A percentile compares a stretch with the other conserved stretches of the same genome.
phyloP scores from a whole-genome alignment of 1,284 basidiomycete species.

The Rugosomyces carneus region DNA sequence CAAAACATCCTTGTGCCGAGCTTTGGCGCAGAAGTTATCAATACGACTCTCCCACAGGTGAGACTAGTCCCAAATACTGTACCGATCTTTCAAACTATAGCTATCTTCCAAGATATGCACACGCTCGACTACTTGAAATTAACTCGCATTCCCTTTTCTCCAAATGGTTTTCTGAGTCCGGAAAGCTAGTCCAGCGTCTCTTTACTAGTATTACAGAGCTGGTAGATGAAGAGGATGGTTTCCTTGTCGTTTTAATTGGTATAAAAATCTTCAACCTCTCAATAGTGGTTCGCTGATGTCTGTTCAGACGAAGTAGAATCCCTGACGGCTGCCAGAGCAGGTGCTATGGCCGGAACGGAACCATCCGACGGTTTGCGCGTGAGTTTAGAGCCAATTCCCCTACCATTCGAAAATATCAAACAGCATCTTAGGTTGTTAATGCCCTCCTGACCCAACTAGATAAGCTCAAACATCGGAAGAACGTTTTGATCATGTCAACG shows the following conservation, averaged over 20 bases:
- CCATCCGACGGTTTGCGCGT: slow-evolving; percentile 94
- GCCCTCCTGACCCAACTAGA: slow-evolving; percentile 96
- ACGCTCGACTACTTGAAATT: slow-evolving; percentile 90
- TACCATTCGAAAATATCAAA: slow-evolving; percentile 1
- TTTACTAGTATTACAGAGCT: slow-evolving; percentile 88
- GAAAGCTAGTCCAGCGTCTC: slow-evolving; percentile 93
- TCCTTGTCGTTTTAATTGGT: slow-evolving; percentile 95
- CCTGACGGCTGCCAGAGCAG: slow-evolving; percentile 87
- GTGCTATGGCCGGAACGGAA: slow-evolving; percentile 92
- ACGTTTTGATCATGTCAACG: slow-evolving; percentile 94
- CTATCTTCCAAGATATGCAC: slow-evolving; percentile 57
- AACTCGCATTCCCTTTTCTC: slow-evolving; percentile 96
- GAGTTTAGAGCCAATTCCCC: background rate
- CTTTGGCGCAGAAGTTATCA: slow-evolving; percentile 92
- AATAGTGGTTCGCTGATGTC: slow-evolving; percentile 5
- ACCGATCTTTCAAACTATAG: background rate
- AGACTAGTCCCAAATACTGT: slow-evolving; percentile 14
- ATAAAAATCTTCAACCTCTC: slow-evolving; percentile 10
- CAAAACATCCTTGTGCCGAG: slow-evolving; percentile 93
- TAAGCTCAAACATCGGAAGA: slow-evolving; percentile 88
- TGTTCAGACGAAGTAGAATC: slow-evolving; percentile 90
- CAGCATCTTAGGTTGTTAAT: slow-evolving; percentile 78
- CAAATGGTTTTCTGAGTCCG: slow-evolving; percentile 98
- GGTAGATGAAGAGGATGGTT: slow-evolving; percentile 83
- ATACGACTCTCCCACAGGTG: slow-evolving; percentile 83